These are phyloP conservation scores for Colletotrichum euphorbiae DNA, from an alignment of 2,329 filamentous ascomycete species.

Conservation along the genomic window DNA sequence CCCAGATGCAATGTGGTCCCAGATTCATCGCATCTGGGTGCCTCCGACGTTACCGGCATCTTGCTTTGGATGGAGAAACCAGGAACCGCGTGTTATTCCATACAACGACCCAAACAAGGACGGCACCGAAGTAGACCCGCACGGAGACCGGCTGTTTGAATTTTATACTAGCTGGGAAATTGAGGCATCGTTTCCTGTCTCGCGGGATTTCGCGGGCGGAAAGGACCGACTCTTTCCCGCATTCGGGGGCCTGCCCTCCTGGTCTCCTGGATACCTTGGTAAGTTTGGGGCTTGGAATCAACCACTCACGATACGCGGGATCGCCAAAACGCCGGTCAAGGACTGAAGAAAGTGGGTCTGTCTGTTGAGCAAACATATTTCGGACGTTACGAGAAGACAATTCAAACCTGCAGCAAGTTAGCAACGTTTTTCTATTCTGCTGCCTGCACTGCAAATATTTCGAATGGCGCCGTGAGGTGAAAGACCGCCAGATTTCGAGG, in stretches of 20 bases:
- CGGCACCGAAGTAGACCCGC: slow-evolving; percentile 4
- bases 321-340: neutral
- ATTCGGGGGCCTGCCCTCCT: slow-evolving; percentile 12
- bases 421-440: neutral
- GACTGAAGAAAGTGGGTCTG: slow-evolving; percentile 6
- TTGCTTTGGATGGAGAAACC: slow-evolving; percentile 7
- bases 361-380: neutral
- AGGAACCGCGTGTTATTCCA: neutral
- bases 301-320: slow-evolving; percentile 7
- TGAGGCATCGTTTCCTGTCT: neutral
- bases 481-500: slow-evolving; percentile 3
- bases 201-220: slow-evolving; percentile 29
- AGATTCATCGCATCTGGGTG: neutral
- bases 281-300: neutral
- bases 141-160: slow-evolving; percentile 5
- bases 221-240: slow-evolving; percentile 10
- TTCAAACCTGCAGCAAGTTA: slow-evolving; percentile 28
- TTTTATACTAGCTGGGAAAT: neutral
- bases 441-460: slow-evolving; percentile 15
- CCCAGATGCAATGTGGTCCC: slow-evolving; percentile 6
- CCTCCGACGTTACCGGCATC: neutral
- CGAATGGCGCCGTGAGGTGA: slow-evolving; percentile 2
- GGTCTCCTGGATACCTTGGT: neutral
- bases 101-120: neutral
- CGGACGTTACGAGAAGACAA: slow-evolving; percentile 25